These are phyloP conservation scores for Cladophialophora carrionii DNA, from an alignment of 2,329 filamentous ascomycete genomes.

Conservation along the genomic window DNA sequence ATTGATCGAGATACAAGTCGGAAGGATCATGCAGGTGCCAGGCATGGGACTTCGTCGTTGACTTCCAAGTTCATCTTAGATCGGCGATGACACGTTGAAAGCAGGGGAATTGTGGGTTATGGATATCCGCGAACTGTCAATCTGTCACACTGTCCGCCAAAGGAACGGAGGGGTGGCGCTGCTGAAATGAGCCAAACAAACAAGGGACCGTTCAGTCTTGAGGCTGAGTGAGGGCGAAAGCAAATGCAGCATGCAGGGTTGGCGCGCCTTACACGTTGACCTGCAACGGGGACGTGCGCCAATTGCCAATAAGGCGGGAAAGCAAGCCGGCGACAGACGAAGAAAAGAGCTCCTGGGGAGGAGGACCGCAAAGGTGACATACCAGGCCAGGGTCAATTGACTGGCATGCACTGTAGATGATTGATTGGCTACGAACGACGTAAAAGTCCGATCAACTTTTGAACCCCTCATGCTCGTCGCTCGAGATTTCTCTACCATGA, in stretches of 20 bases:
- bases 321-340: constrained; percentile 2
- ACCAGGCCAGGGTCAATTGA: background rate
- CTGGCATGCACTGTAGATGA: background rate
- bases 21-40: background rate
- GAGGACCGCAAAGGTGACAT: background rate
- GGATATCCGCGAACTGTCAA: constrained; percentile 7
- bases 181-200: background rate
- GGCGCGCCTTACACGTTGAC: background rate
- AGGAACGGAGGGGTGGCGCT: background rate
- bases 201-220: background rate
- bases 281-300: constrained; percentile 5
- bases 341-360: constrained; percentile 1
- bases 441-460: constrained; percentile 3
- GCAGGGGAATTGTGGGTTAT: background rate
- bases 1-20: background rate
- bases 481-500: background rate
- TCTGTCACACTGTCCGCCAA: background rate
- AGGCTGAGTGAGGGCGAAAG: background rate
- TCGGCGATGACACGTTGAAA: constrained; percentile 16
- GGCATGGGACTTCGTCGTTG: background rate
- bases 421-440: constrained; percentile 12
- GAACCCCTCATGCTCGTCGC: constrained; percentile 1
- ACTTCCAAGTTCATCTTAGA: constrained; percentile 1
- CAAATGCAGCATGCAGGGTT: background rate
- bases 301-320: constrained; percentile 12